A percentile compares a stretch with the other conserved stretches of the same genome.
Evolutionary conservation across 2,329 filamentous ascomycete genomes (phyloP).

Genomic region (Fonsecaea multimorphosa): DNA sequence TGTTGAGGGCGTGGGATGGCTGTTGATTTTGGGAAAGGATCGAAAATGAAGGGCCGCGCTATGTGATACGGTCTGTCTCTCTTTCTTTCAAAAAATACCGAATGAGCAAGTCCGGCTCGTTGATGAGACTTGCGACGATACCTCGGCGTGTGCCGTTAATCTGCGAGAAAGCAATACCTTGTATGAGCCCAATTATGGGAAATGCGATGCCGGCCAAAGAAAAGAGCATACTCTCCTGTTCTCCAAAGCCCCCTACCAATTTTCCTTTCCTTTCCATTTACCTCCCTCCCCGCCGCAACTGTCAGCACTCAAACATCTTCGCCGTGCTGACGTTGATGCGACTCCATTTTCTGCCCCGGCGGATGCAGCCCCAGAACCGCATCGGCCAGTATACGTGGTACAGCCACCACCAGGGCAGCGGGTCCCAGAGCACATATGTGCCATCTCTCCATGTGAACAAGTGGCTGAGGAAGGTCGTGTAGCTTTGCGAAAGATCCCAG

Average conservation of each 20-base stretch:
- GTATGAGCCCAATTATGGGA: too few species aligned
- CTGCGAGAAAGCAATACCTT: too few species aligned
- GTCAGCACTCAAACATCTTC: conserved; percentile 58
- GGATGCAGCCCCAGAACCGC: conserved; percentile 55
- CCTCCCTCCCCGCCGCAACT: neutral
- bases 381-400: conserved; percentile 62
- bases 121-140: too few species aligned
- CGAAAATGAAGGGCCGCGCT: neutral
- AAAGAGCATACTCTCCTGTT: neutral
- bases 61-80: too few species aligned
- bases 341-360: conserved; percentile 62
- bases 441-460: conserved; percentile 57
- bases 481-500: conserved; percentile 4
- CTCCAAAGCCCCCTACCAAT: neutral
- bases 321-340: conserved; percentile 71
- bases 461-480: conserved; percentile 49
- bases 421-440: conserved; percentile 57
- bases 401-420: conserved; percentile 57
- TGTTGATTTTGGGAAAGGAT: conserved; percentile 15
- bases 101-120: too few species aligned
- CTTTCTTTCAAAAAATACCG: too few species aligned
- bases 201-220: too few species aligned
- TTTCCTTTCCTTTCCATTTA: neutral
- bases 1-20: conserved; percentile 32
- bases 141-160: too few species aligned